Base-by-base conservation (phyloP, 768 basidiomycete genomes). In the Pluteus cervinus region DNA sequence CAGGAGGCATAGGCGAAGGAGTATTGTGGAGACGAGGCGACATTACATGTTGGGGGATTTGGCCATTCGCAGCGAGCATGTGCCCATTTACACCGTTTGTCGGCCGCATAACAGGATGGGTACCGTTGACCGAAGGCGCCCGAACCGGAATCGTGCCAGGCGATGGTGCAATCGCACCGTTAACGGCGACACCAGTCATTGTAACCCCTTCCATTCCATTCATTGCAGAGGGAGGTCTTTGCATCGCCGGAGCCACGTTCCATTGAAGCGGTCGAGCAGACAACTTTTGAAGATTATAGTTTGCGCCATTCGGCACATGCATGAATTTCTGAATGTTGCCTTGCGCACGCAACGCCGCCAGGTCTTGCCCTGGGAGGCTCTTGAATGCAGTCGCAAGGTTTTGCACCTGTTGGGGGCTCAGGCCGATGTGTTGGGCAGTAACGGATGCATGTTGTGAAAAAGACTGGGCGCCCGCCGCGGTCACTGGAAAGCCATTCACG, bases 341-440 rank as follows among this genome's bases (percentile, higher is more conserved):
- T 12, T 61, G 49, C 34, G 53, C 45, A 29, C 66, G 67, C 37
- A 63, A 49, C 28, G 55, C 47, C 37, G 62, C 60, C 24, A 66
- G 47, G 29, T 70, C 72, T 41, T 62, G 65, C 12, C 54, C 57
- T 37, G 57, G 50, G 44, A 65, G 51, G 37, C 53, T 65, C 3
- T 69, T 71, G 41, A 79, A 72, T 3, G 71, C 75, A 7, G 71
- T 58, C 56, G 81, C 80, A 28, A 81, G 48, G 38, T 62, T 69
- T 52, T 79, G 76, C 54, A 81, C 61, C 48, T 81, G 79, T 42
- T 82, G 81, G 14, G 61, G 41, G 23, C 65, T 74, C 31, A 82
- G 52, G 2, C 62, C 61, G 29, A 61, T 63, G 4, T 58, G 57
- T 31, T 62, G 66, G 35, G 60, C 50, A 40, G 51, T 52, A n/a